Evolutionary conservation across 805 yeast species (phyloP).

Genomic region (Tetrapisispora nanseiensis): DNA sequence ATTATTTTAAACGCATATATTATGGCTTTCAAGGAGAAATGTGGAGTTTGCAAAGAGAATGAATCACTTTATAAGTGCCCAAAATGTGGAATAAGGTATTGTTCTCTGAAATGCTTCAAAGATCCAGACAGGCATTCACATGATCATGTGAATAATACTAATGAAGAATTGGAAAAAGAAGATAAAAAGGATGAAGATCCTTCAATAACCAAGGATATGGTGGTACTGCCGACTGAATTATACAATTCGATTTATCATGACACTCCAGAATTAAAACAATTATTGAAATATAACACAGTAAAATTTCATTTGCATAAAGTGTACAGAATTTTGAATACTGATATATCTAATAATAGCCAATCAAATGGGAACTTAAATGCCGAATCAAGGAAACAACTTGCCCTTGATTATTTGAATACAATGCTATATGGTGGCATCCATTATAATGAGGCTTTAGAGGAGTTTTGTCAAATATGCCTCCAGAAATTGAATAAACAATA

Average conservation of each 20-base stretch:
- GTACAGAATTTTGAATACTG: constrained; percentile 34
- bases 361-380: constrained; percentile 15
- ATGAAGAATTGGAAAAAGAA: constrained; percentile 2
- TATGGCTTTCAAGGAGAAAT: constrained; percentile 7
- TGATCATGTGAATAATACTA: constrained; percentile 2
- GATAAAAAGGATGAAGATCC: not conserved
- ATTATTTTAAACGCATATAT: no score
- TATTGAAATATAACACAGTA: constrained; percentile 38
- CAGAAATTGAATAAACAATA: constrained; percentile 7
- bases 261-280: constrained; percentile 34
- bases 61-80: constrained; percentile 41
- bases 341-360: constrained; percentile 11
- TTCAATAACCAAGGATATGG: not conserved
- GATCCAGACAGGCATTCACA: constrained; percentile 28
- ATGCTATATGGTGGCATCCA: constrained; percentile 51
- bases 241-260: constrained; percentile 28
- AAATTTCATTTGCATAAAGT: constrained; percentile 48
- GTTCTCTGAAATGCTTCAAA: constrained; percentile 52
- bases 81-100: constrained; percentile 37
- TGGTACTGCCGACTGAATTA: constrained; percentile 9
- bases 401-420: constrained; percentile 47
- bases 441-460: constrained; percentile 53
- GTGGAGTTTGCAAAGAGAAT: constrained; percentile 29
- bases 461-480: constrained; percentile 37
- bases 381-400: constrained; percentile 39